phyloP scores from a whole-genome alignment of 1,284 basidiomycete species.

The Leccinum laetum region DNA sequence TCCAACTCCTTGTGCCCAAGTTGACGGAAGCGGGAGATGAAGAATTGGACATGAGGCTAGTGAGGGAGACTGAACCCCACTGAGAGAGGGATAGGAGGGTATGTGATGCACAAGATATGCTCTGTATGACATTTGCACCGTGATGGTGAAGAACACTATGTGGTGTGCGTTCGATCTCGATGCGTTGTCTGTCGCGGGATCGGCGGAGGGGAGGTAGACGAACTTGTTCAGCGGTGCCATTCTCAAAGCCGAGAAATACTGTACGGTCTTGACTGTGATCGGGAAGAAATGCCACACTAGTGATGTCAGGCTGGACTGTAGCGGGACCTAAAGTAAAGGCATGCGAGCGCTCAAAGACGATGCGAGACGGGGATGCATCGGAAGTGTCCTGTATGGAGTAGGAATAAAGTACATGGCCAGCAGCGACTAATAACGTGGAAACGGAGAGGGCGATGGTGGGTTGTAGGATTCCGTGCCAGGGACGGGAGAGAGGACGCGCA shows the following conservation, averaged over 20 bases:
- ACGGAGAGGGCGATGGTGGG: conserved; percentile 59
- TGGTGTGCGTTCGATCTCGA: conserved; percentile 19
- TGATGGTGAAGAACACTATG: conserved; percentile 29
- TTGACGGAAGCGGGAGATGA: conserved; percentile 37
- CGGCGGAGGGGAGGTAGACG: conserved; percentile 31
- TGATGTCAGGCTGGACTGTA: conserved; percentile 50
- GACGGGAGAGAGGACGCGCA: conserved; percentile 65
- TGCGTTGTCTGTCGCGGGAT: conserved; percentile 3
- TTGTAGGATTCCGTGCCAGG: conserved; percentile 60
- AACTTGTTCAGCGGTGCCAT: conserved; percentile 54
- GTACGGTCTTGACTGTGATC: conserved; percentile 38
- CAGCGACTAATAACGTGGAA: conserved; percentile 61
- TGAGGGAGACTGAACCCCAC: conserved; percentile 49
- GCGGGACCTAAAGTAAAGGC: conserved; percentile 32
- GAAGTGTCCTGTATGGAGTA: conserved; percentile 57
- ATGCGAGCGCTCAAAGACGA: conserved; percentile 49
- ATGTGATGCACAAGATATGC: conserved; percentile 46
- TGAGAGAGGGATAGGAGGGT: conserved; percentile 58
- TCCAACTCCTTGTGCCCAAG: conserved; percentile 58
- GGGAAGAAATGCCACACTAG: conserved; percentile 44
- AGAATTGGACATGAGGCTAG: conserved; percentile 28
- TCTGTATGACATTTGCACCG: conserved; percentile 49
- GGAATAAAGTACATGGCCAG: conserved; percentile 57
- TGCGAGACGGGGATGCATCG: conserved; percentile 18
- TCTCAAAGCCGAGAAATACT: conserved; percentile 60